Conservation (phyloP, 2,329 filamentous ascomycete species). For the Plectosphaerella cucumerina region DNA sequence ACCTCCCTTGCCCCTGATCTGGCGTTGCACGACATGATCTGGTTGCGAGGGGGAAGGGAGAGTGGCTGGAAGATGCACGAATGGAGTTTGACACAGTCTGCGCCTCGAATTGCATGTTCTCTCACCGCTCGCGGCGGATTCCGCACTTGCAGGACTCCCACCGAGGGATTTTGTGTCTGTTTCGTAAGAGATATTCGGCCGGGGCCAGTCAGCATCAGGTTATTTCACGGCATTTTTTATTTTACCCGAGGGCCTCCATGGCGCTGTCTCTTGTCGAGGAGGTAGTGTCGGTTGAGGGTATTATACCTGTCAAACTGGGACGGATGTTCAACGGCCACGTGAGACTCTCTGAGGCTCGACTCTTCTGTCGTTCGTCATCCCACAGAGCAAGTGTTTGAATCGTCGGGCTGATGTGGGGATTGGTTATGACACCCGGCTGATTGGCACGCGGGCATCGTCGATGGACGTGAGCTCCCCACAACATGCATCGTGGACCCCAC, state of each 20-base stretch:
- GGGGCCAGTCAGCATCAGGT: not conserved
- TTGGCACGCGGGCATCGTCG: not conserved
- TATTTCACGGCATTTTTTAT: too few species aligned
- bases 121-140: too few species aligned
- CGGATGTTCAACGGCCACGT: not conserved
- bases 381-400: too few species aligned
- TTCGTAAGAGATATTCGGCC: not conserved
- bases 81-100: too few species aligned
- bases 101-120: too few species aligned
- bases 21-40: not conserved
- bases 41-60: not conserved
- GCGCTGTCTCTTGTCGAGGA: not conserved
- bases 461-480: not conserved
- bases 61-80: too few species aligned
- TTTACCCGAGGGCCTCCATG: not conserved
- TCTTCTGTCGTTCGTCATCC: too few species aligned
- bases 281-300: not conserved
- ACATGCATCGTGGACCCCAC: not conserved
- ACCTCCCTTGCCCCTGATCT: not conserved
- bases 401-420: not conserved
- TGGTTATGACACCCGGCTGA: conserved; percentile 3
- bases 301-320: not conserved
- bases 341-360: too few species aligned
- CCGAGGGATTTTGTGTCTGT: not conserved
- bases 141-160: too few species aligned